Base-by-base conservation (phyloP, 148 eudicot genomes). In the Cornus kousa region DNA sequence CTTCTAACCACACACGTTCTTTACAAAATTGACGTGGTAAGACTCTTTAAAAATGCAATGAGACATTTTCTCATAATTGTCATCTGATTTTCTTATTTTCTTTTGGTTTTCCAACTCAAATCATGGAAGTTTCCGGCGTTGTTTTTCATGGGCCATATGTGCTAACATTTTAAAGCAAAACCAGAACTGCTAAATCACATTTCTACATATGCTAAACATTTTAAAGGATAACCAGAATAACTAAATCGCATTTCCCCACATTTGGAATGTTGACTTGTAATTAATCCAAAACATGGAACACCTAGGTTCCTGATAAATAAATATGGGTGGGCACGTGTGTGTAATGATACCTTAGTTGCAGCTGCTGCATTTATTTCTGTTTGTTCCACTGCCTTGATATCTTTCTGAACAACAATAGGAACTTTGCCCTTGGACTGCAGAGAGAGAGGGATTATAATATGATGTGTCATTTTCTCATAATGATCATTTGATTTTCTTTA, bases 301-400 rank as follows among this genome's bases (percentile, higher is more conserved):
- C 3, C 14, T 53, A 53, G 14, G 17, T 53, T 53, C 59, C 59
- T 53, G 13, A 12, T 39, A 39, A 9, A 50, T 12, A 50, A 50
- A 50, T 50, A 39, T 39, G 43, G 5, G 7, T 39, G 5, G 7
- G 43, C 43, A 39, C 5, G 43, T 39, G 66, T 57, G 5, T 1
- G 39, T 17, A 28, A 28, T 19, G n/a, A 28, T 76, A 71, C 84
- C 80, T 76, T 22, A 17, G 72, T 39, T 16, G 75, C 33, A 74
- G n/a, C 75, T 50, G 71, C 75, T 60, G 23, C 53, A 13, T 46
- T n/a, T 64, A 60, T 35, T 57, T n/a, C 77, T 31, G 16, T 55
- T 17, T 4, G 22, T 77, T 71, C 72, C 39, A 20, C 50, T 23
- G 7, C 68, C 55, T 35, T 68, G 22, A 46, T 40, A 37, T 72